Percentiles rank a stretch among this genome's conserved stretches.
Evolutionary conservation across 1,284 basidiomycete genomes (phyloP).

Genomic region (Lentinus polychrous): DNA sequence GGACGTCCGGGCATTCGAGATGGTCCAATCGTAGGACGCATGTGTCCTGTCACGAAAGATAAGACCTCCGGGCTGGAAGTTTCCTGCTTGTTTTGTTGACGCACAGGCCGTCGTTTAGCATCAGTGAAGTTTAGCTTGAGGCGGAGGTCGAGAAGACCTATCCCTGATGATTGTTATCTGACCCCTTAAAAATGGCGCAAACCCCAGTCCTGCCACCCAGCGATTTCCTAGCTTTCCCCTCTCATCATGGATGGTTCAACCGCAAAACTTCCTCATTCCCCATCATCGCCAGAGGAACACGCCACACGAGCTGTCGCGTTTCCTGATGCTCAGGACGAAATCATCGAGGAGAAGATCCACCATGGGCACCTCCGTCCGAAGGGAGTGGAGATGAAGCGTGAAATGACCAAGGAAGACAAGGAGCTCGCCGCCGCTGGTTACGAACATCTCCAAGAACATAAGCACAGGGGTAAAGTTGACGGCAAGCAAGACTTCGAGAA

Average conservation of each 20-base stretch:
- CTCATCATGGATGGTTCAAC: slow-evolving; percentile 14
- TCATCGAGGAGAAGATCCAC: slow-evolving; percentile 35
- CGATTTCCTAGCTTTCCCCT: slow-evolving; percentile 4
- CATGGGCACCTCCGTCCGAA: slow-evolving; percentile 32
- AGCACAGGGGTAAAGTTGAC: slow-evolving; percentile 29
- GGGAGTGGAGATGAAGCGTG: slow-evolving; percentile 51
- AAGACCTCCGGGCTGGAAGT: slow-evolving; percentile 13
- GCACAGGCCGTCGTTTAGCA: background rate
- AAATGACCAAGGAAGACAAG: slow-evolving; percentile 59
- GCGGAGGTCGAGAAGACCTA: background rate
- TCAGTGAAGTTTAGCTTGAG: background rate
- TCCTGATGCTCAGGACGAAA: slow-evolving; percentile 32
- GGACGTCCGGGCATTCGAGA: slow-evolving; percentile 3
- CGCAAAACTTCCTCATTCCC: slow-evolving; percentile 12
- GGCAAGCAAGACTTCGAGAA: slow-evolving; percentile 25
- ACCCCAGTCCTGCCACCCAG: background rate
- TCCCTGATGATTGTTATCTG: background rate
- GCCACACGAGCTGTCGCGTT: slow-evolving; percentile 37
- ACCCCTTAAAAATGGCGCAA: slow-evolving; percentile 7
- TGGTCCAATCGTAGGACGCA: slow-evolving; percentile 24
- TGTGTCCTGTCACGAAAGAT: slow-evolving; percentile 16
- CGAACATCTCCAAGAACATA: slow-evolving; percentile 46
- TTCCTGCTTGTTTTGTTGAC: slow-evolving; percentile 6
- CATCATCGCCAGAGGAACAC: slow-evolving; percentile 17
- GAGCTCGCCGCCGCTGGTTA: slow-evolving; percentile 64